A percentile compares a stretch with the other conserved stretches of the same genome.
phyloP scores from a whole-genome alignment of 768 basidiomycete species.

The Lyophyllum atratum region DNA sequence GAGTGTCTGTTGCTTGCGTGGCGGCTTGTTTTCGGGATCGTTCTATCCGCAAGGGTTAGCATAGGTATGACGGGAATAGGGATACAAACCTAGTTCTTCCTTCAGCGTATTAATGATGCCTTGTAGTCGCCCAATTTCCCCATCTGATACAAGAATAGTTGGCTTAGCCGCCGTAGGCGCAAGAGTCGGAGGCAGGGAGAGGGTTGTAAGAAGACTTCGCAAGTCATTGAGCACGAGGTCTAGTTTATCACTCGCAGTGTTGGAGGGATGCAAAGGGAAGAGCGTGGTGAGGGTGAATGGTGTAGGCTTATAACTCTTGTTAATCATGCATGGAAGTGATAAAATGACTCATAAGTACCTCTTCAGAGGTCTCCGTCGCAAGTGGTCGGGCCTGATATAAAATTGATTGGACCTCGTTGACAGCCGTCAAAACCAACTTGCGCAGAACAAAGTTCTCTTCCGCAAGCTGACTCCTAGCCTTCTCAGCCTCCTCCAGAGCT shows the following conservation, averaged over 20 bases:
- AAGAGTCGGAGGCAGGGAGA: slow-evolving; percentile 28
- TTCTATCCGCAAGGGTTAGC: slow-evolving; percentile 3
- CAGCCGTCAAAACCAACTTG: slow-evolving; percentile 57
- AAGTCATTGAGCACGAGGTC: slow-evolving; percentile 43
- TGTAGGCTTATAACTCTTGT: slow-evolving; percentile 35
- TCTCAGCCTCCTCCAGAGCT: slow-evolving; percentile 75
- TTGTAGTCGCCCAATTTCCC: slow-evolving; percentile 53
- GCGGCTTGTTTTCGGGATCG: slow-evolving; percentile 37
- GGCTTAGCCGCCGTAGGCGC: slow-evolving; percentile 16
- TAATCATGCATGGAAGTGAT: slow-evolving; percentile 1
- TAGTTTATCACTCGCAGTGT: slow-evolving; percentile 51
- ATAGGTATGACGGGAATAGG: not conserved
- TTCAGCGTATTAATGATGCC: slow-evolving; percentile 51
- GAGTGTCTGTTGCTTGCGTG: slow-evolving; percentile 44
- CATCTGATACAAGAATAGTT: slow-evolving; percentile 28
- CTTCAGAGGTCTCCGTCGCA: slow-evolving; percentile 44
- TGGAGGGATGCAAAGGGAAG: slow-evolving; percentile 55
- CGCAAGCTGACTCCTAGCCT: slow-evolving; percentile 56
- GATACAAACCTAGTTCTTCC: slow-evolving; percentile 55
- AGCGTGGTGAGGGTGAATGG: slow-evolving; percentile 47
- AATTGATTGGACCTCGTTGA: slow-evolving; percentile 65
- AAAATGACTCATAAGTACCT: slow-evolving; percentile 36
- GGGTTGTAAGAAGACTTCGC: slow-evolving; percentile 32
- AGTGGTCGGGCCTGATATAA: slow-evolving; percentile 46
- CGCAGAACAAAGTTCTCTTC: slow-evolving; percentile 69